Evolutionary conservation across 768 basidiomycete species (phyloP).

Genomic region (Gymnopilus junonius): DNA sequence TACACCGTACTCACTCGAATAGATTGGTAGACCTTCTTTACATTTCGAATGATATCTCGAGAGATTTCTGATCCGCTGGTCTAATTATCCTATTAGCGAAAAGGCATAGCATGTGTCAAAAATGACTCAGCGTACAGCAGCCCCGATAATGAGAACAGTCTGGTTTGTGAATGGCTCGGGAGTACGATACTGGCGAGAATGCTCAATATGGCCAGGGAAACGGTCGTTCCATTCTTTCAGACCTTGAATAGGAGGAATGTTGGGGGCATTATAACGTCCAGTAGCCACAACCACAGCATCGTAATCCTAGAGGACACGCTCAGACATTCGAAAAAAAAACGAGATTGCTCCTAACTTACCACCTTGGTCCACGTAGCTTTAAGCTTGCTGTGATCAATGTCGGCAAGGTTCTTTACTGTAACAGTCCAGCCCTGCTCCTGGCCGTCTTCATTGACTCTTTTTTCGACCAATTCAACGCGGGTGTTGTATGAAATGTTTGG

Average conservation of each 20-base stretch:
- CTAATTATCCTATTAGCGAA: conserved; percentile 18
- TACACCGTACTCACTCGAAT: conserved; percentile 23
- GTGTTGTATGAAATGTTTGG: conserved; percentile 47
- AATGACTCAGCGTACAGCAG: conserved; percentile 32
- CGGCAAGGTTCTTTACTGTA: conserved; percentile 35
- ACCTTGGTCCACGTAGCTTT: conserved; percentile 42
- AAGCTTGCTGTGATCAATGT: conserved; percentile 15
- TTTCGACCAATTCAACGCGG: conserved; percentile 50
- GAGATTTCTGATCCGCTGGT: conserved; percentile 42
- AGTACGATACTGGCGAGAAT: conserved; percentile 46
- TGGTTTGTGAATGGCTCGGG: conserved; percentile 40
- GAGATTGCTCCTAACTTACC: conserved; percentile 21
- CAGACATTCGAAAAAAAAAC: conserved; percentile 3
- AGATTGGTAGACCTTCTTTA: conserved; percentile 36
- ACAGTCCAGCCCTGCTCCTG: conserved; percentile 39
- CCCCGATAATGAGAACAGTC: conserved; percentile 48
- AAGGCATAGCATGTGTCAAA: background rate
- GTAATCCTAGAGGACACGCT: conserved; percentile 30
- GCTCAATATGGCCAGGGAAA: conserved; percentile 38
- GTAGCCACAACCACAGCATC: conserved; percentile 40
- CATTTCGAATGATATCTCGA: conserved; percentile 35
- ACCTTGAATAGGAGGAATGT: conserved; percentile 37
- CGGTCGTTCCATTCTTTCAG: conserved; percentile 35
- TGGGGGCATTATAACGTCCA: conserved; percentile 39
- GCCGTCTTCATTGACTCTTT: conserved; percentile 32